Evolutionary conservation across 495 filamentous ascomycete species (phyloP).

Genomic region (Articulospora tetracladia): DNA sequence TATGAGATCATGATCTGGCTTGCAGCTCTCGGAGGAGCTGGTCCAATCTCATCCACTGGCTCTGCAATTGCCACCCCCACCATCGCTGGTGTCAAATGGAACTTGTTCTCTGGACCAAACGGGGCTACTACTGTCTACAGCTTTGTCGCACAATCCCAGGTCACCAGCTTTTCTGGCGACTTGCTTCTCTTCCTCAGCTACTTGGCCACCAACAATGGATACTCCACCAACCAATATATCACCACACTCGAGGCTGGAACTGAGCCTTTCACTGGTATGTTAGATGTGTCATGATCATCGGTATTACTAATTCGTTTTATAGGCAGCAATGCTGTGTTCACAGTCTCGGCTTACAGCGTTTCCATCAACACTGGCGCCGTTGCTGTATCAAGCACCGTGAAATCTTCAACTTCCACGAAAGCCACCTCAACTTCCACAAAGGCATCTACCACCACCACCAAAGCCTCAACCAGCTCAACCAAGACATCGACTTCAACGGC

Average conservation of each 20-base stretch:
- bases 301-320: background rate
- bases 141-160: constrained; percentile 47
- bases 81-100: constrained; percentile 48
- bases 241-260: constrained; percentile 36
- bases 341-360: constrained; percentile 23
- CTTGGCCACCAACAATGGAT: constrained; percentile 42
- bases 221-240: constrained; percentile 47
- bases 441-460: background rate
- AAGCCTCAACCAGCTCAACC: background rate
- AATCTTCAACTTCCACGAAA: background rate
- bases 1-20: constrained; percentile 77
- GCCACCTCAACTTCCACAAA: background rate
- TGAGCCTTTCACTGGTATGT: constrained; percentile 30
- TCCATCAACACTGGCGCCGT: background rate
- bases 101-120: constrained; percentile 54
- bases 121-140: constrained; percentile 54
- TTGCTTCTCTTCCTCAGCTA: constrained; percentile 54
- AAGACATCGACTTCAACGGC: background rate
- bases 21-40: constrained; percentile 55
- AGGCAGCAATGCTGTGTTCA: constrained; percentile 25
- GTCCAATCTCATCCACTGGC: constrained; percentile 57
- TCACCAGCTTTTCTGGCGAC: constrained; percentile 52
- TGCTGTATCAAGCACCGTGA: background rate
- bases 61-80: constrained; percentile 47
- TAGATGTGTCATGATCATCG: background rate